Evolutionary conservation across 345 rosid genomes (phyloP).

Genomic region (Brassica juncea): DNA sequence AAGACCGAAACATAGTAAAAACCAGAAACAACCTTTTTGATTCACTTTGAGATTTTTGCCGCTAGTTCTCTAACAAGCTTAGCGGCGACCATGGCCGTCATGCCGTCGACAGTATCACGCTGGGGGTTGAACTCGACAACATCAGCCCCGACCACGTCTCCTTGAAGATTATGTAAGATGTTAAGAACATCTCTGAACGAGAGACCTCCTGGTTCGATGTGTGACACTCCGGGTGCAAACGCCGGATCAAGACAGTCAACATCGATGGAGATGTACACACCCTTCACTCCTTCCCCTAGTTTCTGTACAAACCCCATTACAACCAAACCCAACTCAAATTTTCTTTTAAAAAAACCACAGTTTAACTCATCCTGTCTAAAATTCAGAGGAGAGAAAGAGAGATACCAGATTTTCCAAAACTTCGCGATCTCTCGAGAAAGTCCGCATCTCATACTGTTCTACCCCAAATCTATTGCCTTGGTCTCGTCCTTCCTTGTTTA

Average conservation of each 20-base stretch:
- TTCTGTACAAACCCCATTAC: slow-evolving; percentile 54
- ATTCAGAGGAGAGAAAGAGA: not conserved
- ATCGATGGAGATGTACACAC: slow-evolving; percentile 85
- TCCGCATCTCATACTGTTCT: slow-evolving; percentile 95
- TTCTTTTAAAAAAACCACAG: not conserved
- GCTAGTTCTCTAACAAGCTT: slow-evolving; percentile 92
- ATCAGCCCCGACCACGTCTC: slow-evolving; percentile 87
- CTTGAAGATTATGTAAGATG: slow-evolving; percentile 84
- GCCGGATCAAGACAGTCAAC: slow-evolving; percentile 99
- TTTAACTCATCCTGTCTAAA: not conserved
- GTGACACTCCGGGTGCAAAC: slow-evolving; percentile 97
- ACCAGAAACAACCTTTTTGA: not conserved
- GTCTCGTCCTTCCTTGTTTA: slow-evolving; percentile 81
- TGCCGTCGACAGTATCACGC: slow-evolving; percentile 96
- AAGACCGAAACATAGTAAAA: slow-evolving; percentile 8
- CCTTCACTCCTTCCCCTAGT: slow-evolving; percentile 95
- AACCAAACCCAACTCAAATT: not conserved
- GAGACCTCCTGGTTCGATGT: slow-evolving; percentile 98
- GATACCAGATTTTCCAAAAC: slow-evolving; percentile 81
- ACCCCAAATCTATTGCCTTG: slow-evolving; percentile 94
- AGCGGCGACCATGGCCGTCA: slow-evolving; percentile 99
- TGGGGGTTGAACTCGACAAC: slow-evolving; percentile 98
- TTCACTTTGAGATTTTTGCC: slow-evolving; percentile 83
- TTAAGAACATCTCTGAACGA: slow-evolving; percentile 89
- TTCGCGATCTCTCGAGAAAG: slow-evolving; percentile 75